Base-by-base conservation (phyloP, 768 basidiomycete species). In the Paxillus involutus region DNA sequence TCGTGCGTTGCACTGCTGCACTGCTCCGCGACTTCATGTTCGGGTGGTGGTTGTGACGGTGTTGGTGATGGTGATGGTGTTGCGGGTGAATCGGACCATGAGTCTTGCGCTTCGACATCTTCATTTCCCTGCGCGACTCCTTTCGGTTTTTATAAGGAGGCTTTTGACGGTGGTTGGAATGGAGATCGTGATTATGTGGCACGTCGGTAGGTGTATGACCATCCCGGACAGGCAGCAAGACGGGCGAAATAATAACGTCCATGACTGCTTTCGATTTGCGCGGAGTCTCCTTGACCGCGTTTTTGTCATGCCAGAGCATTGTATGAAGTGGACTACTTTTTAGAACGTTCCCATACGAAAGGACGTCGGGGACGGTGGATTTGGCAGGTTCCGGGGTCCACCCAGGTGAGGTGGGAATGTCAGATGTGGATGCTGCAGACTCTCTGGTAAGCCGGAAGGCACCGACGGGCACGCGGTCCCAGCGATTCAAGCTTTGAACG, bases 391-490 rank as follows among this genome's bases (percentile, higher is more conserved):
- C 69, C 36, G 68, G 63, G 35, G 60, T 46, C 69, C 69, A 70
- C 32, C 57, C 57, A 14, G 71, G 66, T 10, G 69, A 69, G 1
- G 64, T 59, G 36, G 69, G 62, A 30, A 59, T 58, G 44, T 72
- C 69, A 13, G 70, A 61, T 9, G 56, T 35, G 12, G 67, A 65
- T n/a, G 53, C 37, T 19, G 9, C 64, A n/a, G 65, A 49, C 44
- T 65, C 65, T 65, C 82, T 76, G 6, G 83, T 84, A 44, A 85
- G 81, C 30, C 87, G 80, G 76, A 90, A 90, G 12, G 88, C 84
- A 49, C 79, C 79, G 53, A 90, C 82, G 7, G 88, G 84, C 46
- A 91, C 81, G 39, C 80, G 75, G 57, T 90, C 89, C 90, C 90
- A 91, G 8, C 89, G 77, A 47, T 71, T 80, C 24, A 89, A 74